Base-by-base conservation (phyloP, 169 alveolate species). In the Theileria annulata region DNA sequence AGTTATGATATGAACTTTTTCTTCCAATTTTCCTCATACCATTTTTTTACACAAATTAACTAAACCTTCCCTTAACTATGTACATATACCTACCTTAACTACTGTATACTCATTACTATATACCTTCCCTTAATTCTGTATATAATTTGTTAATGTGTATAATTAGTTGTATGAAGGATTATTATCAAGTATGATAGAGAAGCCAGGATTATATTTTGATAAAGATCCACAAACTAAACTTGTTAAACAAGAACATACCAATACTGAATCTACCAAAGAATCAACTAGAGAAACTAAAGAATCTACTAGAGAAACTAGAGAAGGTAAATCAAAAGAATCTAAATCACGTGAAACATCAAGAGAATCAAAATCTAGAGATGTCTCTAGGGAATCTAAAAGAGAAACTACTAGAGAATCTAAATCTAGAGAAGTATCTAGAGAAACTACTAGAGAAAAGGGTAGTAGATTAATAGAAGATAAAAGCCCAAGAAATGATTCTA, bases 131-230 rank as follows among this genome's bases (percentile, higher is more conserved):
- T n/a, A n/a, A n/a, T n/a, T n/a, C n/a, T n/a, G n/a, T n/a, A n/a
- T n/a, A n/a, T n/a, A n/a, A n/a, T n/a, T n/a, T n/a, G n/a, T n/a
- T n/a, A n/a, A n/a, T n/a, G n/a, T n/a, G n/a, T n/a, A n/a, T n/a
- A n/a, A 64, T 0, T 33, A 71, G 78, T 13, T 63, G 27, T 37
- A 79, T 23, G 89, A 82, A 51, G 49, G 56, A 48, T 74, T 82
- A 4, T 27, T 82, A 21, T 75, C 78, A 31, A 82, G 77, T 42
- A 76, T 82, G 87, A 74, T 82, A 6, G 89, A 82, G 62, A 82
- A 75, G 76, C 89, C 89, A 0, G 86, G 71, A 3, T 62, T 56
- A 12, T 82, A 67, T 48, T 82, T 82, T 64, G 67, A 76, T 21
- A 54, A 58, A 10, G 72, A 62, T 3, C 25, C 25, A 3, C 37